Evolutionary conservation across 345 rosid species (phyloP).

Genomic region (Salix exigua): DNA sequence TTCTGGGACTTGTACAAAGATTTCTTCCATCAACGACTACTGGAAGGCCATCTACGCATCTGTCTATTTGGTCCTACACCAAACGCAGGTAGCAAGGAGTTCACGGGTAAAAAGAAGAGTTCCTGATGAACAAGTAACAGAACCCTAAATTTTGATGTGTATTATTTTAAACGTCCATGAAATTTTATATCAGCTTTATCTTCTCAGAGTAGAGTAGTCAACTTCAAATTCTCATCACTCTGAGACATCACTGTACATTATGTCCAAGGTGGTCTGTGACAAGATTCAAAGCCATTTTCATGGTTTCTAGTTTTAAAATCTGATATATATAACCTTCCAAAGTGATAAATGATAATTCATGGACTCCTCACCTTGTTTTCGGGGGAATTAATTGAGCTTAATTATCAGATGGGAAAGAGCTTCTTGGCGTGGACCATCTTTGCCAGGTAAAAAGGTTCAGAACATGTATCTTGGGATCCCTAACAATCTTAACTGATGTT

Average conservation of each 20-base stretch:
- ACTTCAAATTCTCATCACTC: neutral
- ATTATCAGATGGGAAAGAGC: no score
- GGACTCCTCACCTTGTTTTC: neutral
- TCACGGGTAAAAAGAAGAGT: constrained; percentile 32
- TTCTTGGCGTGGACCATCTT: neutral
- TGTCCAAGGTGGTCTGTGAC: no score
- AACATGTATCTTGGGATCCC: no score
- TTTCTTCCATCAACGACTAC: constrained; percentile 54
- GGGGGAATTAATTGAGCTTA: no score
- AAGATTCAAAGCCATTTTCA: no score
- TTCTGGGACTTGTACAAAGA: constrained; percentile 84
- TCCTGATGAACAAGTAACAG: constrained; percentile 10
- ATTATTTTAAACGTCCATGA: neutral
- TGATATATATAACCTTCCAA: no score
- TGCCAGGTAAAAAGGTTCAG: neutral
- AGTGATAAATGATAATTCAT: no score
- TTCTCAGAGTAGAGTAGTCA: neutral
- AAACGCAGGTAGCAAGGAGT: constrained; percentile 17
- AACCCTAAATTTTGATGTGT: neutral
- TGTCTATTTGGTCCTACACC: constrained; percentile 67
- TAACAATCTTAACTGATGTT: neutral
- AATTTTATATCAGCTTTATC: neutral
- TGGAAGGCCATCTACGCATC: constrained; percentile 50
- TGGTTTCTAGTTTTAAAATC: no score
- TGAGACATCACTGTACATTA: no score